Evolutionary conservation across 1,139 yeast genomes (phyloP), one percentile per base, ranked within the genome.

Genomic region (Arxiozyma slooffiae): DNA sequence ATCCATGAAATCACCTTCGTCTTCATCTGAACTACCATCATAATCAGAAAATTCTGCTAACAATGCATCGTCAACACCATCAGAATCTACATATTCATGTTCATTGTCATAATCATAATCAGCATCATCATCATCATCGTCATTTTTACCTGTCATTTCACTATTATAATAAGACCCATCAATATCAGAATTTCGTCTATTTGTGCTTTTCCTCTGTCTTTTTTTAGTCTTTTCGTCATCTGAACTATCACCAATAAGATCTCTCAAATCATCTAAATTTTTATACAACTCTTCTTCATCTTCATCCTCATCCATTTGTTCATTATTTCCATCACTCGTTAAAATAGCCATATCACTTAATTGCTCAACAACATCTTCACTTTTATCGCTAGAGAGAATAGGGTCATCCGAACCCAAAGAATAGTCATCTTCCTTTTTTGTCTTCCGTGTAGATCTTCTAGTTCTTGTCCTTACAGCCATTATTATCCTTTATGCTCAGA

Each of bases 1-100:
- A 60, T 82, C 81, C 67, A 77, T 73, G 55, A 82, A 79, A 48
- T 71, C 74, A 40, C 67, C 68, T 48, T 71, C 74, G 42, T 68
- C 72, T 48, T 71, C 73, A 44, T 68, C 72, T 1, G 63, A 60
- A 2, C 57, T 57, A 16, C 60, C 67, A 3, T 59, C 67, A 49
- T 68, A 67, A 52, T 68, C 71, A 5, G 69, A 62, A 51, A 71
- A 69, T 20, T 66, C 71, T 20, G 69, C 71, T 18, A 66, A 51
- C 7, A 70, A 49, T 21, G 68, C 67, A 34, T 60, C 67, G 38
- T 59, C 55, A 18, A 52, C 53, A 5, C 46, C 53, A 16, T 55
- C 55, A 2, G 50, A 60, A 14, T 68, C 61, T 30, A 64, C 63
- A 9, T 52, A 58, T n/a, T 49, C 53, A 3, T 52, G 55, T n/a